A percentile compares a stretch with the other conserved stretches of the same genome.
These are phyloP conservation scores for Hyaloperonospora brassicae DNA, from an alignment of 352 stramenopile genomes.

Conservation along the genomic window DNA sequence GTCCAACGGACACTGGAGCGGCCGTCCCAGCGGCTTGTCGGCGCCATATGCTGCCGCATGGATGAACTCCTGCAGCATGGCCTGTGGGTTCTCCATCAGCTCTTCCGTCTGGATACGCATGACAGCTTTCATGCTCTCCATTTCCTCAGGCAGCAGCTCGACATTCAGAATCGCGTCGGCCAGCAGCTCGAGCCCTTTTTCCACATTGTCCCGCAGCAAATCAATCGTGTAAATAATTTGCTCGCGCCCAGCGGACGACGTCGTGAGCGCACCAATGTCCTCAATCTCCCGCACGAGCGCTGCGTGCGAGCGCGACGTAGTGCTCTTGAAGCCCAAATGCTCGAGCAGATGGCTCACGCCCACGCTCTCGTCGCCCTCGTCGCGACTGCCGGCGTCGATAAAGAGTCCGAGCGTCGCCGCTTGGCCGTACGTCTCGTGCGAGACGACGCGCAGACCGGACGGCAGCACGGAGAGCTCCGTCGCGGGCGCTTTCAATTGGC, in stretches of 20 bases:
- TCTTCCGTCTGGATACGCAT: conserved; percentile 93
- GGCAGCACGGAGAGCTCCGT: conserved; percentile 89
- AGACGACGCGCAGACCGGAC: conserved; percentile 93
- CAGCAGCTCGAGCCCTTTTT: conserved; percentile 86
- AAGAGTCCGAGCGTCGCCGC: conserved; percentile 92
- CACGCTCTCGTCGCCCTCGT: conserved; percentile 65
- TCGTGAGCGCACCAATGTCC: conserved; percentile 88
- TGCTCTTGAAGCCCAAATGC: conserved; percentile 94
- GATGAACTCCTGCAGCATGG: conserved; percentile 79
- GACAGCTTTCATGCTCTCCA: conserved; percentile 89
- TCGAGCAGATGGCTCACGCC: conserved; percentile 93
- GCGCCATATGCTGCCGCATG: conserved; percentile 82
- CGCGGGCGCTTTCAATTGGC: conserved; percentile 75
- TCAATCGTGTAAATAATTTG: conserved; percentile 97
- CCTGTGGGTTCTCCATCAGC: conserved; percentile 78
- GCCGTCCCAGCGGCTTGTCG: conserved; percentile 62
- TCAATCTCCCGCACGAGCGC: conserved; percentile 88
- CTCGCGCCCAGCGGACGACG: conserved; percentile 88
- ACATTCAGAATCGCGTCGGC: conserved; percentile 83
- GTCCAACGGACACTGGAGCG: conserved; percentile 73
- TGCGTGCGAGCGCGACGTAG: conserved; percentile 67
- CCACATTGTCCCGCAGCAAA: conserved; percentile 91
- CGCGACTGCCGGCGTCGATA: conserved; percentile 85
- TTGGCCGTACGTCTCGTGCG: conserved; percentile 94
- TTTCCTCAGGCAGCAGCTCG: conserved; percentile 70